phyloP scores from a whole-genome alignment of 2,329 filamentous ascomycete genomes.

The Exserohilum turcica region DNA sequence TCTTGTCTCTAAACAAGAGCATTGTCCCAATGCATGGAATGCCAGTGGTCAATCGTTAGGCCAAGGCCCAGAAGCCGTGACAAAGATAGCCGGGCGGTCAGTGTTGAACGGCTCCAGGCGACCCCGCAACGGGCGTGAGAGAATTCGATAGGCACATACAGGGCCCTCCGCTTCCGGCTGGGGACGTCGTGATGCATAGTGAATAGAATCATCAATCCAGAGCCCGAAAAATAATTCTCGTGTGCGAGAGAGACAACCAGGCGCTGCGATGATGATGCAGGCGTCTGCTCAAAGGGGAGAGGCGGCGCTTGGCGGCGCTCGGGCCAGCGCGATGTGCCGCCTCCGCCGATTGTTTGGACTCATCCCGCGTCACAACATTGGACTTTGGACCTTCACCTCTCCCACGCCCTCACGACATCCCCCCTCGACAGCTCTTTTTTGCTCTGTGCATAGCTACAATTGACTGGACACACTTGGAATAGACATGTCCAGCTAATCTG shows the following conservation, averaged over 20 bases:
- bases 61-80: slow-evolving; percentile 9
- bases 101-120: slow-evolving; percentile 16
- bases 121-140: neutral
- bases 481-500: slow-evolving; percentile 29
- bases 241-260: neutral
- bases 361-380: slow-evolving; percentile 24
- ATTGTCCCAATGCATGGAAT: neutral
- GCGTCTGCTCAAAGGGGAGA: slow-evolving; percentile 8
- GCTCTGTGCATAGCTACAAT: slow-evolving; percentile 15
- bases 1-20: neutral
- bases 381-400: slow-evolving; percentile 19
- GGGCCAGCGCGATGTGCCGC: slow-evolving; percentile 20
- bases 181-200: too few species aligned
- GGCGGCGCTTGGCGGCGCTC: slow-evolving; percentile 18
- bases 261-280: neutral
- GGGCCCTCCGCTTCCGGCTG: neutral
- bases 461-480: slow-evolving; percentile 14
- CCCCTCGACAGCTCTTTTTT: slow-evolving; percentile 18
- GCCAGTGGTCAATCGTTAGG: slow-evolving; percentile 4
- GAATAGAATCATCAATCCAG: too few species aligned
- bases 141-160: neutral
- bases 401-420: slow-evolving; percentile 17
- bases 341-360: slow-evolving; percentile 29
- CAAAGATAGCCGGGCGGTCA: slow-evolving; percentile 16
- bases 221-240: neutral